Base-by-base conservation (phyloP, 2,329 filamentous ascomycete species). In the Claviceps spartinae region DNA sequence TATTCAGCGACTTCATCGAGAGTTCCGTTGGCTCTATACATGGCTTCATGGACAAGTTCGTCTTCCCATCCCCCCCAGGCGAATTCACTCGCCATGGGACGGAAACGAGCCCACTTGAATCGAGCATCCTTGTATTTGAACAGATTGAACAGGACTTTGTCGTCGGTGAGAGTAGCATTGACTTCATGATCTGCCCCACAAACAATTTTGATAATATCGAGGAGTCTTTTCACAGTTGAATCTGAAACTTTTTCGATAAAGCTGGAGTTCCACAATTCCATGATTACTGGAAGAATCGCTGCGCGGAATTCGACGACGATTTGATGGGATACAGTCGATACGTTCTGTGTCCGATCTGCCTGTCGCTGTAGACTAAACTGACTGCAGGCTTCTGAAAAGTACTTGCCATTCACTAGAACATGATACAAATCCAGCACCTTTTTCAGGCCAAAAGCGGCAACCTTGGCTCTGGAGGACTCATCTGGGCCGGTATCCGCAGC, bases 231-330 rank as follows among this genome's bases (percentile, higher is more conserved):
- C 18, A 93, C 80, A 43, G 90, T 85, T 22, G 82, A 77, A 24
- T 82, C 83, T 3, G 86, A 82, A 1, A 88, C 80, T 60, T 88
- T 90, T 59, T 95, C 88, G 18, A 93, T 80, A 47, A 95, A 79
- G 26, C 81, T 74, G 1, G 89, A 94, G 58, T 88, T 82, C 94
- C 93, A 98, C 30, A 97, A 77, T 47, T 83, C 77, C 52, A 79
- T 78, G 42, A 93, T 77, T 46, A 85, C 79, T 0, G 89, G 87
- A 14, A 96, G 70, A 26, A 96, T 80, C 26, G 83, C 80, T 68
- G 86, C 81, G 43, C 93, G 84, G 43, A 97, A 69, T 64, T 97
- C 91, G 5, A 97, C 82, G 14, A 96, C 72, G 52, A 97, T 85
- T 60, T 96, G 91, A 1, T 79, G 74, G 14, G 82, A 76, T 9